Evolutionary conservation across 2,329 filamentous ascomycete species (phyloP).

Genomic region (Cryphonectria parasitica): DNA sequence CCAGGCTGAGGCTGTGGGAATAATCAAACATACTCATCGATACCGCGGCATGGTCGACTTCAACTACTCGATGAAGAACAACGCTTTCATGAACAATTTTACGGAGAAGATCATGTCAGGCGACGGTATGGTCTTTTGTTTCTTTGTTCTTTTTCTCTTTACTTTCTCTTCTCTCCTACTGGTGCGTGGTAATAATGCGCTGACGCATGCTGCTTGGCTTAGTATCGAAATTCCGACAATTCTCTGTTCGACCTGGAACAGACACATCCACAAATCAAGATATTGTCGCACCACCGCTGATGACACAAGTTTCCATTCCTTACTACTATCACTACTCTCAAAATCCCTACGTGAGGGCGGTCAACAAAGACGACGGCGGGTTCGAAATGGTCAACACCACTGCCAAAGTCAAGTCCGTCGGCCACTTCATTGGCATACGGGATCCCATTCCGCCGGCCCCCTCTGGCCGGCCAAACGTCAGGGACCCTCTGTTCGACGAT

Average conservation of each 20-base stretch:
- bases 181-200: neutral
- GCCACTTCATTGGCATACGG: slow-evolving; percentile 63
- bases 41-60: slow-evolving; percentile 88
- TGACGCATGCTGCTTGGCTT: slow-evolving; percentile 8
- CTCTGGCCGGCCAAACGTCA: slow-evolving; percentile 59
- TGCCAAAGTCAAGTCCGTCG: slow-evolving; percentile 58
- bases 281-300: slow-evolving; percentile 78
- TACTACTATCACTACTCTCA: slow-evolving; percentile 85
- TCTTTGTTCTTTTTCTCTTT: neutral
- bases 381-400: slow-evolving; percentile 60
- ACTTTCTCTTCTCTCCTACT: neutral
- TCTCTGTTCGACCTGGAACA: slow-evolving; percentile 67
- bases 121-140: slow-evolving; percentile 57
- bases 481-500: slow-evolving; percentile 64
- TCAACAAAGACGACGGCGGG: slow-evolving; percentile 58
- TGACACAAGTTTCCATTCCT: slow-evolving; percentile 73
- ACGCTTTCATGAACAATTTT: slow-evolving; percentile 72
- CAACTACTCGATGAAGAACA: slow-evolving; percentile 73
- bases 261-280: slow-evolving; percentile 65
- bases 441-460: slow-evolving; percentile 66
- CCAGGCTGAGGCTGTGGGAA: slow-evolving; percentile 69
- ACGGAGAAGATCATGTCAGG: slow-evolving; percentile 72
- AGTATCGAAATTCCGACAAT: slow-evolving; percentile 61
- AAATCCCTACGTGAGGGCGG: slow-evolving; percentile 74
- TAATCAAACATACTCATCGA: slow-evolving; percentile 79